phyloP scores from a whole-genome alignment of 2,329 filamentous ascomycete genomes.

The Cladophialophora chaetospira region DNA sequence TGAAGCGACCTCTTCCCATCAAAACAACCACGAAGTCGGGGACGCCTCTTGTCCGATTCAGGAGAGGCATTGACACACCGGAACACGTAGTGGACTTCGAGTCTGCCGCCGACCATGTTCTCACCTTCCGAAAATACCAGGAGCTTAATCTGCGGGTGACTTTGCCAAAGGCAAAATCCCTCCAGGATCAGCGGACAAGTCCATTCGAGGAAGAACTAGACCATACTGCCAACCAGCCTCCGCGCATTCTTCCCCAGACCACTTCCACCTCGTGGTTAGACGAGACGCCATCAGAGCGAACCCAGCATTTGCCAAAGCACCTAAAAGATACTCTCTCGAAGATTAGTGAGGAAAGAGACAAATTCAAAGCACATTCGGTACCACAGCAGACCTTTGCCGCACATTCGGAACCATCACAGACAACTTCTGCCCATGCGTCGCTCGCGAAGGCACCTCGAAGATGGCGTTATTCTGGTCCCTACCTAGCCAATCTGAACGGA shows the following conservation, averaged over 20 bases:
- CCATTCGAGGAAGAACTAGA: constrained; percentile 37
- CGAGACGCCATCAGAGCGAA: constrained; percentile 10
- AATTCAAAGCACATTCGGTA: background rate
- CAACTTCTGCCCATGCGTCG: background rate
- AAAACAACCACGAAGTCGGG: constrained; percentile 72
- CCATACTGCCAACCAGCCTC: constrained; percentile 26
- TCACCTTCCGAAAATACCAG: constrained; percentile 82
- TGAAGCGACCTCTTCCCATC: constrained; percentile 80
- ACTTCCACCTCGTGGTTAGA: constrained; percentile 20
- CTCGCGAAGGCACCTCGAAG: constrained; percentile 32
- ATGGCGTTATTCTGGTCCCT: constrained; percentile 63
- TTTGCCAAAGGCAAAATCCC: constrained; percentile 15
- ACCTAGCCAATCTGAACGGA: constrained; percentile 57
- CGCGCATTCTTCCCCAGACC: background rate
- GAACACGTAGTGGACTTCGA: constrained; percentile 89
- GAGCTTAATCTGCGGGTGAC: constrained; percentile 68
- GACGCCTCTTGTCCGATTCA: constrained; percentile 73
- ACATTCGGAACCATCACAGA: background rate
- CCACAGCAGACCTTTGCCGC: constrained; percentile 2
- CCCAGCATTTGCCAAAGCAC: constrained; percentile 28
- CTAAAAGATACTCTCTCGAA: constrained; percentile 22
- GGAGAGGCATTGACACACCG: constrained; percentile 73
- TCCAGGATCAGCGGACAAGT: constrained; percentile 26
- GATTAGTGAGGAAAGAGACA: constrained; percentile 6
- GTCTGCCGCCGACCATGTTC: constrained; percentile 76